A percentile compares a stretch with the other conserved stretches of the same genome.
These are phyloP conservation scores for Ogataea ramenticola DNA, from an alignment of 805 yeast genomes.

Conservation along the genomic window DNA sequence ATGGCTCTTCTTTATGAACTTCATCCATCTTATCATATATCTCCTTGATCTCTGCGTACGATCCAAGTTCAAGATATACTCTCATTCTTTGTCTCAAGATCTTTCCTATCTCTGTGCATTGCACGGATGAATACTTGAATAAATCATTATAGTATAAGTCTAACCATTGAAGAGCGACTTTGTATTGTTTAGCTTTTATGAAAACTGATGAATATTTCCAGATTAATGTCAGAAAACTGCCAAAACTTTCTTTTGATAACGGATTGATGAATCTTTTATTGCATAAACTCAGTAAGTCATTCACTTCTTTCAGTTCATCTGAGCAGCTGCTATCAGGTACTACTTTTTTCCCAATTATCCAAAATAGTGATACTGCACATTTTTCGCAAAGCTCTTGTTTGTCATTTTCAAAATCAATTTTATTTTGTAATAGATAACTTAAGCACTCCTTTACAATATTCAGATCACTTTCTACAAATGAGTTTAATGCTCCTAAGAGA, in stretches of 20 bases:
- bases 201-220: constrained; percentile 32
- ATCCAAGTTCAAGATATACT: constrained; percentile 10
- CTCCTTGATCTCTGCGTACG: constrained; percentile 14
- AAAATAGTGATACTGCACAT: constrained; percentile 9
- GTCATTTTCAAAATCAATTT: constrained; percentile 16
- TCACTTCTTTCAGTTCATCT: constrained; percentile 9
- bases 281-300: constrained; percentile 16
- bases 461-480: constrained; percentile 15
- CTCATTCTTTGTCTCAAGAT: constrained; percentile 4
- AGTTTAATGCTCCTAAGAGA: constrained; percentile 7
- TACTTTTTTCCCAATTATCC: constrained; percentile 11
- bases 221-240: constrained; percentile 27
- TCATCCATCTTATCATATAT: constrained; percentile 19
- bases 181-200: constrained; percentile 14
- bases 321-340: constrained; percentile 11
- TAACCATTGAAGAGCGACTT: constrained; percentile 11
- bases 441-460: constrained; percentile 24
- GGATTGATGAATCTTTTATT: constrained; percentile 20
- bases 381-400: constrained; percentile 4
- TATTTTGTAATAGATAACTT: constrained; percentile 28
- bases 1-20: constrained; percentile 15
- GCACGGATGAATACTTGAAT: constrained; percentile 15
- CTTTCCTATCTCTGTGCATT: neutral
- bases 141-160: constrained; percentile 9
- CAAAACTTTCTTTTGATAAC: constrained; percentile 22